phyloP scores from a whole-genome alignment of 441 rosid genomes.

The Macaranga tanarius region DNA sequence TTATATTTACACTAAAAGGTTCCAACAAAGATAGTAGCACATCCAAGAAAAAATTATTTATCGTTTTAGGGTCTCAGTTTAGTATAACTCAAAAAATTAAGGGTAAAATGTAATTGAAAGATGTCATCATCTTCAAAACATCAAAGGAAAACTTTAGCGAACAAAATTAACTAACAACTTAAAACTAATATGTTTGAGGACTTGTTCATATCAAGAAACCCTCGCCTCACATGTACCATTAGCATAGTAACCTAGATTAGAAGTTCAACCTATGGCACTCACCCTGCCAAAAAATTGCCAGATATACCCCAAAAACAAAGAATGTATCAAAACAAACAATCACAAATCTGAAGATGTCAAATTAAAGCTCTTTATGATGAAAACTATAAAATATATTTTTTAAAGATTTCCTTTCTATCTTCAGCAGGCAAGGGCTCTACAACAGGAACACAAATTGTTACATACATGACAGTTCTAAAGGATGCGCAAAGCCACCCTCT shows the following conservation, averaged over 20 bases:
- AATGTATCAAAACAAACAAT: neutral
- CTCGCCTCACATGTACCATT: neutral
- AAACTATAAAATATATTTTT: neutral
- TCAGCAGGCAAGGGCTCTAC: neutral
- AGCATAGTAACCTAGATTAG: neutral
- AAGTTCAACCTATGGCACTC: neutral
- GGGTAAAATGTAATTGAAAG: neutral
- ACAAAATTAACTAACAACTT: neutral
- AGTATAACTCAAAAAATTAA: neutral
- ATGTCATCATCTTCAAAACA: neutral
- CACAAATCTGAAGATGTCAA: neutral
- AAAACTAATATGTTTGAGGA: neutral
- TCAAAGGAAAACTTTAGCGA: neutral
- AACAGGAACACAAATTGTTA: neutral
- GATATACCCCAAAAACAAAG: neutral
- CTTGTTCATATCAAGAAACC: neutral
- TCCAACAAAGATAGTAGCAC: neutral
- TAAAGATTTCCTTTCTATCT: neutral
- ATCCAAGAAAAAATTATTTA: neutral
- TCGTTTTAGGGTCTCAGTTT: neutral
- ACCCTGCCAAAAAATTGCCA: neutral
- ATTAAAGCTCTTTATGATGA: neutral
- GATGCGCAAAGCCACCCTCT: neutral
- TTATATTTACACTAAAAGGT: neutral
- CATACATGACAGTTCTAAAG: neutral